Evolutionary conservation across 371 early-diverging fungal species (phyloP).

Genomic region (Funneliformis caledonium): DNA sequence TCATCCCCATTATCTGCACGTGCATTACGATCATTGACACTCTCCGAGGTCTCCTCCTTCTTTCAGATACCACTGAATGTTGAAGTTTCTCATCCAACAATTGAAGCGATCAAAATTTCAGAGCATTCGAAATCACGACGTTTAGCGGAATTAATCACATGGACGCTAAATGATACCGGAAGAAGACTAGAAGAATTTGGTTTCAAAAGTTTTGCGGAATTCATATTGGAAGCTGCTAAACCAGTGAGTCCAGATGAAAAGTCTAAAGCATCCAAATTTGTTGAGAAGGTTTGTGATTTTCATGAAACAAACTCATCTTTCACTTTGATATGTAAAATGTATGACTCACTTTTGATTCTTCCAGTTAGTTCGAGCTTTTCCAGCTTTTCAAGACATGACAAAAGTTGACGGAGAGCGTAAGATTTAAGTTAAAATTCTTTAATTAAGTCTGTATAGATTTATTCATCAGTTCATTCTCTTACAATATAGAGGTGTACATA

Average conservation of each 20-base stretch:
- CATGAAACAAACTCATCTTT: slow-evolving; percentile 51
- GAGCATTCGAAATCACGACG: slow-evolving; percentile 68
- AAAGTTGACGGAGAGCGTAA: slow-evolving; percentile 50
- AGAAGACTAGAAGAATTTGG: slow-evolving; percentile 57
- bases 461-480: background rate
- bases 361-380: slow-evolving; percentile 47
- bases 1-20: slow-evolving; percentile 54
- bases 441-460: background rate
- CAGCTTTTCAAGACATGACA: slow-evolving; percentile 70
- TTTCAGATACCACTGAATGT: slow-evolving; percentile 68
- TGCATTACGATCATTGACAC: slow-evolving; percentile 51
- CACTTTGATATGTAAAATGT: background rate
- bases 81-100: slow-evolving; percentile 60
- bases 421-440: background rate
- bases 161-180: slow-evolving; percentile 74
- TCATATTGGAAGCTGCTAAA: slow-evolving; percentile 68
- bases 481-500: slow-evolving; percentile 57
- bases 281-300: slow-evolving; percentile 50
- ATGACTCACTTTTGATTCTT: background rate
- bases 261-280: slow-evolving; percentile 54
- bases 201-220: slow-evolving; percentile 68
- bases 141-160: slow-evolving; percentile 67
- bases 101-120: slow-evolving; percentile 69
- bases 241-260: slow-evolving; percentile 37
- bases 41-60: slow-evolving; percentile 57